Percentiles rank a stretch among this genome's conserved stretches.
These are phyloP conservation scores for Skeletonema costatum DNA, from an alignment of 108 stramenopile species.

Conservation along the genomic window DNA sequence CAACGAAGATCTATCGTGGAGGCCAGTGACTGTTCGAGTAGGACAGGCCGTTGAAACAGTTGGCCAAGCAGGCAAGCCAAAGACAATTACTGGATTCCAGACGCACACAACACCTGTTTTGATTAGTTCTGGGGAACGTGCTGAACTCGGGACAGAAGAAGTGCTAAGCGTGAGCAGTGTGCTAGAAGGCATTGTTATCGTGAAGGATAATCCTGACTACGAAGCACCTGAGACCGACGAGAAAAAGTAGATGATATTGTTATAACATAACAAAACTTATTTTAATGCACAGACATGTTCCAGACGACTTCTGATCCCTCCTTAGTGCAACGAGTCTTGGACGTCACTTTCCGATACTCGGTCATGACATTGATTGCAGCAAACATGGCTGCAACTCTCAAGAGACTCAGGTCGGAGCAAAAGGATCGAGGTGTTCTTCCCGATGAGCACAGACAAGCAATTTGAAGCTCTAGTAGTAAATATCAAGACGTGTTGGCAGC, in stretches of 20 bases:
- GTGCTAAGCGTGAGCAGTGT: conserved; percentile 86
- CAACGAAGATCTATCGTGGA: conserved; percentile 84
- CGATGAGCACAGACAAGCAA: too few species aligned
- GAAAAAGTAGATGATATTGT: not conserved
- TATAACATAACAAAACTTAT: conserved; percentile 1
- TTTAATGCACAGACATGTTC: not conserved
- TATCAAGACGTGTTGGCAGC: too few species aligned
- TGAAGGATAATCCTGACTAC: conserved; percentile 91
- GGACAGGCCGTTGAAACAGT: conserved; percentile 99
- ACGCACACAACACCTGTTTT: conserved; percentile 99
- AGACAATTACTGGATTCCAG: conserved; percentile 99
- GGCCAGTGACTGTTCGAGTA: conserved; percentile 95
- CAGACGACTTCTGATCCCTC: too few species aligned
- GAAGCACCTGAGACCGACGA: conserved; percentile 38
- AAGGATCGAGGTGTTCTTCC: too few species aligned
- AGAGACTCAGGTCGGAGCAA: too few species aligned
- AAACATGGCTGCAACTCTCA: too few species aligned
- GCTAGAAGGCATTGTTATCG: conserved; percentile 96
- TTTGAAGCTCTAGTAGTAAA: too few species aligned
- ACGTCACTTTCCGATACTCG: too few species aligned
- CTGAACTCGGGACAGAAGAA: conserved; percentile 97
- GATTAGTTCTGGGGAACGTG: conserved; percentile 91
- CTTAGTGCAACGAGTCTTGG: too few species aligned
- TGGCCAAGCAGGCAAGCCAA: conserved; percentile 99
- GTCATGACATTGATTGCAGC: too few species aligned